Base-by-base conservation (phyloP, 2,329 filamentous ascomycete species). In the Talaromyces sp. region DNA sequence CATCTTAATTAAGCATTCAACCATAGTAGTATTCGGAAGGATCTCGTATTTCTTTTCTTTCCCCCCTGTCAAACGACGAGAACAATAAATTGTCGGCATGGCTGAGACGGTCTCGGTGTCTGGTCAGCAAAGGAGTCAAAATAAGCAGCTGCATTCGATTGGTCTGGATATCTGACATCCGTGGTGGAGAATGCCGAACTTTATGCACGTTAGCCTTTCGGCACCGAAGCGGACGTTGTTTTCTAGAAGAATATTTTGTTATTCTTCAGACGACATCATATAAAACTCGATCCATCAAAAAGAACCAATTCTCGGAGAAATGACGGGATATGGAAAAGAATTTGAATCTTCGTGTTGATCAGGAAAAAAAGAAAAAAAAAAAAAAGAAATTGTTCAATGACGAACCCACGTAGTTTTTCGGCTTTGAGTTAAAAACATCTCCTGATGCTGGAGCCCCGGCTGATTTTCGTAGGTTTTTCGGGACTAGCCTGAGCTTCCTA, bases 401-500 rank as follows among this genome's bases (percentile, higher is more conserved):
- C 29, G 31, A 36, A 22, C 5, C n/a, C 17, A 17, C 47, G 22
- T 15, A 49, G 15, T 34, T 17, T 58, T 38, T 58, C 34, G 19
- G 31, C 34, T 34, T 40, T 34, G 6, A 13, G 34, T 43, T n/a
- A 15, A 36, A 43, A 31, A 59, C 36, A 59, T 59, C 56, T 45
- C 38, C 34, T 45, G 56, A 59, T 59, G 22, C 13, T 59, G 56
- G 19, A n/a, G 38, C 19, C 25, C 13, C 56, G 56, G 56, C 36
- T 45, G 36, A 19, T 45, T 59, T 45, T 59, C 56, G 56, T 31
- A 17, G 13, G 7, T 43, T 43, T 59, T 29, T 59, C 56, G 56
- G 56, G 7, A 3, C n/a, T 25, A 56, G 22, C 22, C 36, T 25
- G 7, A 25, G 13, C 27, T 4, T 38, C 27, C 19, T n/a, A 59